Conservation (phyloP, 2,329 filamentous ascomycete genomes). For the Arthrobotrys iridis region DNA sequence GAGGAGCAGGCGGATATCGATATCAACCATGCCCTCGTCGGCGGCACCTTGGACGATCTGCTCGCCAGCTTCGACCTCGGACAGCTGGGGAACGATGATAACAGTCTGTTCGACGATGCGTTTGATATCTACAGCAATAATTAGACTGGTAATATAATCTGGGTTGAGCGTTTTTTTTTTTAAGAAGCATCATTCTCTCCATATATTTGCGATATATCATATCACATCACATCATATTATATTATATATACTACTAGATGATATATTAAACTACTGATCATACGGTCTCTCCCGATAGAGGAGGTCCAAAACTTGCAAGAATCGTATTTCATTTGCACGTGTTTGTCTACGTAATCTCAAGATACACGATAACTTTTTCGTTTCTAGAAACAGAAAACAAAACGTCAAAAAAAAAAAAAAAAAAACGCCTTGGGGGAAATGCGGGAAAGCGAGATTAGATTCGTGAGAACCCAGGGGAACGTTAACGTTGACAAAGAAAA, state of each 20-base stretch:
- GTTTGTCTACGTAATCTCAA: slow-evolving; percentile 7
- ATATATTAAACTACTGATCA: too few relatives aligned
- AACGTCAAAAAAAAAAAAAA: not conserved
- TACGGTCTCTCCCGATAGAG: too few relatives aligned
- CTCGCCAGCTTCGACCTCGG: slow-evolving; percentile 37
- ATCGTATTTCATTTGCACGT: slow-evolving; percentile 1
- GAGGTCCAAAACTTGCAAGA: not conserved
- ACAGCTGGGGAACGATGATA: slow-evolving; percentile 32
- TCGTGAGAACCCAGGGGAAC: too few relatives aligned
- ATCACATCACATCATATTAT: too few relatives aligned
- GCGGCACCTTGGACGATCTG: slow-evolving; percentile 30
- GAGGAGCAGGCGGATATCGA: slow-evolving; percentile 13
- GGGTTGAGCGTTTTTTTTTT: too few relatives aligned
- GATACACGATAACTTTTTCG: slow-evolving; percentile 21
- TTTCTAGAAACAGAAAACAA: not conserved
- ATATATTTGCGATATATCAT: too few relatives aligned
- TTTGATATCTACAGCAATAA: slow-evolving; percentile 44
- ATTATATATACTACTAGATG: too few relatives aligned
- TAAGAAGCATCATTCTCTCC: too few relatives aligned
- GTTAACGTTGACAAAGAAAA: too few relatives aligned
- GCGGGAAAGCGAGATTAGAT: not conserved
- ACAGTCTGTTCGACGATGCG: slow-evolving; percentile 43
- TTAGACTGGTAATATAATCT: not conserved
- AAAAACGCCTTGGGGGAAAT: slow-evolving; percentile 13
- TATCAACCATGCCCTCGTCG: slow-evolving; percentile 12